Evolutionary conservation across 371 early-diverging fungal genomes (phyloP), one percentile per base, ranked within the genome.

Genomic region (Rhizopus sp.): DNA sequence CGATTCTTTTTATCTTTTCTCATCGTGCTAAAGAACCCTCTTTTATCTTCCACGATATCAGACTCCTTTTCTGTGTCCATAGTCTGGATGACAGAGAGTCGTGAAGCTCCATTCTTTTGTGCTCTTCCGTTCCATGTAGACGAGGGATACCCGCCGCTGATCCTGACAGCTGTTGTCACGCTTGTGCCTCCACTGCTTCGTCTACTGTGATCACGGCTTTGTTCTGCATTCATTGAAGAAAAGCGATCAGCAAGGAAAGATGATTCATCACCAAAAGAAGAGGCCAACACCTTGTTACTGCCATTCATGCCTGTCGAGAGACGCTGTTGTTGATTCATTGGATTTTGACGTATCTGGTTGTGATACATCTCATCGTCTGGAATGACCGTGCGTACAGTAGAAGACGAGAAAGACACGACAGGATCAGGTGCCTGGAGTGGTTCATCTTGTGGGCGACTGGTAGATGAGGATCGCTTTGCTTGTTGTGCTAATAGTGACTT

Each of bases 361-460:
- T 6, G 2, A 31, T 50, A 7, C n/a, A 46, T 33, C 23, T 64
- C 64, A 15, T 55, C 15, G 0, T 35, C 53, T 12, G 63, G 60
- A 29, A 67, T 50, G 33, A 67, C 53, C 0, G 67, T 67, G 6
- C 56, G 59, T 5, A 56, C 56, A 8, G 67, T 67, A 12, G 67
- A 67, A 2, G 67, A 67, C 8, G 67, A 67, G 44, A 67, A 62
- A 0, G 67, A 67, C 2, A 59, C 63, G 7, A 63, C 47, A 5
- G 67, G 67, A 12, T 59, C 55, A 16, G 67, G 67, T 7, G 56
- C 62, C 7, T 38, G 35, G 23, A 54, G 37, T 0, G 34, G 51
- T 17, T 56, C 56, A 38, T 51, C 56, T 15, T 32, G 37, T 41
- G 32, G 33, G 30, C 34, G 3, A 47, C 8, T 15, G 16, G 52